phyloP scores from a whole-genome alignment of 805 yeast genomes.

The Pichia californica region DNA sequence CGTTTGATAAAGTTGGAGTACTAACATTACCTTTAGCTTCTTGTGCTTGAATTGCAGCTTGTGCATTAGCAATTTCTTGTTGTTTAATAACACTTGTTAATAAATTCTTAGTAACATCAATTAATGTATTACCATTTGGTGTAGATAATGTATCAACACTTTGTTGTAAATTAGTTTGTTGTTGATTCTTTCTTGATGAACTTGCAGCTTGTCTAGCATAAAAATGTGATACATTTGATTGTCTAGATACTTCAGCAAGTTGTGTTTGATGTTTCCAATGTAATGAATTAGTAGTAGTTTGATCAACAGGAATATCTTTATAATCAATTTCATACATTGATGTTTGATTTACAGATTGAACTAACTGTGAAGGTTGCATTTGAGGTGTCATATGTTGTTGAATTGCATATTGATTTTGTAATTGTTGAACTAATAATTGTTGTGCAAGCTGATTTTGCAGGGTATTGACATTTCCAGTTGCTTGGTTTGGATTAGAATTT shows the following conservation, averaged over 20 bases:
- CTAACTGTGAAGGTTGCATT: slow-evolving; percentile 23
- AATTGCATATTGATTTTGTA: slow-evolving; percentile 20
- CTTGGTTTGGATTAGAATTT: slow-evolving; percentile 16
- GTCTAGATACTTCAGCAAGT: slow-evolving; percentile 62
- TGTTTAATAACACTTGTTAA: slow-evolving; percentile 27
- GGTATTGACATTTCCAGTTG: slow-evolving; percentile 11
- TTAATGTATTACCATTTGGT: slow-evolving; percentile 30
- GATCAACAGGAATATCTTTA: slow-evolving; percentile 29
- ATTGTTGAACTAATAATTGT: slow-evolving; percentile 25
- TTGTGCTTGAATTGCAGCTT: slow-evolving; percentile 14
- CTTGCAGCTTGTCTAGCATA: slow-evolving; percentile 82
- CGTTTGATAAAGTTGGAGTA: slow-evolving; percentile 32
- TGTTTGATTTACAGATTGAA: slow-evolving; percentile 20
- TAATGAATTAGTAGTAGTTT: slow-evolving; percentile 30
- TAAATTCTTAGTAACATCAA: slow-evolving; percentile 36
- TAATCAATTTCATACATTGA: slow-evolving; percentile 4
- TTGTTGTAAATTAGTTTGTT: no score
- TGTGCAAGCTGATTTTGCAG: slow-evolving; percentile 29
- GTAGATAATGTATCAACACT: no score
- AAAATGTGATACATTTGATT: slow-evolving; percentile 61
- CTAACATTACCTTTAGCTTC: slow-evolving; percentile 30
- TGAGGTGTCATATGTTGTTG: slow-evolving; percentile 16
- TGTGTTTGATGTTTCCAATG: slow-evolving; percentile 80
- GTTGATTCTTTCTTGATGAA: slow-evolving; percentile 42
- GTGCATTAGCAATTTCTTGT: slow-evolving; percentile 13